Conservation (phyloP, 768 basidiomycete genomes). For the Sporobolomyces pararoseus region DNA sequence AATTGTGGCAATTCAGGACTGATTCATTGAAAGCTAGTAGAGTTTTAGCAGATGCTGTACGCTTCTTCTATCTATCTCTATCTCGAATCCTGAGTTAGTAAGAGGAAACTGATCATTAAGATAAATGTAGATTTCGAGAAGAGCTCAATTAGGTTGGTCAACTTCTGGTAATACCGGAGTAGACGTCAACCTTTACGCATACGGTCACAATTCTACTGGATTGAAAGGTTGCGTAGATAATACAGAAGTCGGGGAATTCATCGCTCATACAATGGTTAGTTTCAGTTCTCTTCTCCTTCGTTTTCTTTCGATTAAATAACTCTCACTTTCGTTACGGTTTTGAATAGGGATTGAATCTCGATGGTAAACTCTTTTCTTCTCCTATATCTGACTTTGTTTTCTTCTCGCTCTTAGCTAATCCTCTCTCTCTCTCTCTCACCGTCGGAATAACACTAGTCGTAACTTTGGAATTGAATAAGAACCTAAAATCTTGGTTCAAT, state of each 20-base stretch:
- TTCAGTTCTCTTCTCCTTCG: background rate
- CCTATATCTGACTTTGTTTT: background rate
- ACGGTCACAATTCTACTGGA: constrained; percentile 30
- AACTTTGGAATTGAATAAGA: constrained; percentile 28
- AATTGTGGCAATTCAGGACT: constrained; percentile 10
- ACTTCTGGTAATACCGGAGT: constrained; percentile 45
- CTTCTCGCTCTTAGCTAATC: no score
- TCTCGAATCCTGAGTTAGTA: background rate
- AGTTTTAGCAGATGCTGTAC: constrained; percentile 37
- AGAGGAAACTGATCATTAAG: background rate
- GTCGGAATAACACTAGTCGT: no score
- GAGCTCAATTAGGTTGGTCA: constrained; percentile 47
- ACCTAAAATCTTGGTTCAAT: constrained; percentile 20
- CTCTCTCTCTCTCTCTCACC: background rate
- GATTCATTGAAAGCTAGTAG: constrained; percentile 31
- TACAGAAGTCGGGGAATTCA: constrained; percentile 43
- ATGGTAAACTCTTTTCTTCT: background rate
- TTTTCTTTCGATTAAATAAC: background rate
- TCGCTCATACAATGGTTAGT: constrained; percentile 40
- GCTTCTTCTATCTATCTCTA: background rate
- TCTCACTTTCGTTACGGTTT: background rate
- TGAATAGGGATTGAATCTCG: constrained; percentile 15
- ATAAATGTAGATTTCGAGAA: constrained; percentile 31
- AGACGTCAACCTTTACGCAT: constrained; percentile 45
- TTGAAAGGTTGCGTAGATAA: constrained; percentile 45